These are phyloP conservation scores for Fusarium musae DNA, from an alignment of 2,329 filamentous ascomycete genomes.

Conservation along the genomic window DNA sequence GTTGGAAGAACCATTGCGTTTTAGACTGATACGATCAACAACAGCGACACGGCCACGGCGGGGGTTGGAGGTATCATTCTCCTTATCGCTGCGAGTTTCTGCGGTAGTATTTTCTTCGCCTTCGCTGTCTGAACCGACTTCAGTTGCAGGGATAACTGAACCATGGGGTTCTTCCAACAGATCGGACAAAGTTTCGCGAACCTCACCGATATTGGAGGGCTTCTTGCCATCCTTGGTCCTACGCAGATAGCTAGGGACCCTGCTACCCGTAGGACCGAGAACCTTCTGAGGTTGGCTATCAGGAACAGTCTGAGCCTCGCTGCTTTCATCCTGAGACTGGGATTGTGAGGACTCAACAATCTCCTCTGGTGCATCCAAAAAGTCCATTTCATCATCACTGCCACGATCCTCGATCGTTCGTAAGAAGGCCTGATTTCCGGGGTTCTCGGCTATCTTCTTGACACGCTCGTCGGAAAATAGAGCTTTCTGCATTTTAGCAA, in stretches of 20 bases:
- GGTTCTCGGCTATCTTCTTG: conserved; percentile 88
- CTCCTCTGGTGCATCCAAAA: conserved; percentile 65
- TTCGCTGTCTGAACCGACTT: conserved; percentile 53
- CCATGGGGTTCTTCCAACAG: conserved; percentile 76
- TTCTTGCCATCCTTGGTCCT: conserved; percentile 72
- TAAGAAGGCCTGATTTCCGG: conserved; percentile 90
- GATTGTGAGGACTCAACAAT: conserved; percentile 49
- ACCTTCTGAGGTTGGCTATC: conserved; percentile 62
- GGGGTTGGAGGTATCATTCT: conserved; percentile 57
- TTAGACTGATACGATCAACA: conserved; percentile 79
- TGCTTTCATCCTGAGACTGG: conserved; percentile 47
- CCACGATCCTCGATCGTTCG: conserved; percentile 87
- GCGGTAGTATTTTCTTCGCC: conserved; percentile 49
- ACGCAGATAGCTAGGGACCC: conserved; percentile 69
- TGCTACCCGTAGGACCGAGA: conserved; percentile 56
- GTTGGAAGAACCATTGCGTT: conserved; percentile 62
- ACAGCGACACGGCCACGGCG: conserved; percentile 57
- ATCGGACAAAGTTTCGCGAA: conserved; percentile 84
- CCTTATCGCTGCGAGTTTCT: conserved; percentile 57
- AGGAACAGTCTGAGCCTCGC: conserved; percentile 53
- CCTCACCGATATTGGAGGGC: conserved; percentile 80
- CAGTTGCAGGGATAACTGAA: conserved; percentile 61
- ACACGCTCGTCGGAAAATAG: conserved; percentile 90
- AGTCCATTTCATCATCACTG: conserved; percentile 79
- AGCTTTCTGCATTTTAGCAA: conserved; percentile 90